Evolutionary conservation across 768 basidiomycete species (phyloP).

Genomic region (Paxillus involutus): DNA sequence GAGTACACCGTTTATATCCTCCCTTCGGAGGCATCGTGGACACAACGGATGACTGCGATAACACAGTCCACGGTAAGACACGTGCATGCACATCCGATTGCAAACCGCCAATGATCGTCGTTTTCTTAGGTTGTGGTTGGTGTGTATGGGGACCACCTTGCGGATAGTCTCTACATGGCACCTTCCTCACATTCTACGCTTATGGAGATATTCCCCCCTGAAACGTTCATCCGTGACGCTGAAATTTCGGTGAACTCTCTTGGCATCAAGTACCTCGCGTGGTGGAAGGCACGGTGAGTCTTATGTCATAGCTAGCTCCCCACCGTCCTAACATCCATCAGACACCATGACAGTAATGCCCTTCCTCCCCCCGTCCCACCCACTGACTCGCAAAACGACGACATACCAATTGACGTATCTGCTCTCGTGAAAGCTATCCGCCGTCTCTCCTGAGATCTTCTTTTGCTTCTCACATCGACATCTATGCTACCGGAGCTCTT

Average conservation of each 20-base stretch:
- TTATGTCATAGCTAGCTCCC: background rate
- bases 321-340: conserved; percentile 15
- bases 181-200: conserved; percentile 58
- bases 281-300: conserved; percentile 44
- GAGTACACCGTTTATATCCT: conserved; percentile 59
- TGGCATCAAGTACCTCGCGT: conserved; percentile 58
- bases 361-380: conserved; percentile 36
- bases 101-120: conserved; percentile 5
- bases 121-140: conserved; percentile 52
- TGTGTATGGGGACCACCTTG: conserved; percentile 57
- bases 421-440: conserved; percentile 42
- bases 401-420: conserved; percentile 39
- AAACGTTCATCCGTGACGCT: conserved; percentile 63
- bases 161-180: conserved; percentile 72
- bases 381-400: conserved; percentile 15
- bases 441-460: conserved; percentile 1
- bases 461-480: no score
- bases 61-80: conserved; percentile 63
- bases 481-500: background rate
- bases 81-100: conserved; percentile 6
- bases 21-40: conserved; percentile 54
- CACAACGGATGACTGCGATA: conserved; percentile 61
- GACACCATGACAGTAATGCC: conserved; percentile 34
- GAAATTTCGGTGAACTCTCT: conserved; percentile 55
- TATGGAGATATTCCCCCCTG: conserved; percentile 75